Base-by-base conservation (phyloP, 169 alveolate genomes). In the Eimeria tenella region DNA sequence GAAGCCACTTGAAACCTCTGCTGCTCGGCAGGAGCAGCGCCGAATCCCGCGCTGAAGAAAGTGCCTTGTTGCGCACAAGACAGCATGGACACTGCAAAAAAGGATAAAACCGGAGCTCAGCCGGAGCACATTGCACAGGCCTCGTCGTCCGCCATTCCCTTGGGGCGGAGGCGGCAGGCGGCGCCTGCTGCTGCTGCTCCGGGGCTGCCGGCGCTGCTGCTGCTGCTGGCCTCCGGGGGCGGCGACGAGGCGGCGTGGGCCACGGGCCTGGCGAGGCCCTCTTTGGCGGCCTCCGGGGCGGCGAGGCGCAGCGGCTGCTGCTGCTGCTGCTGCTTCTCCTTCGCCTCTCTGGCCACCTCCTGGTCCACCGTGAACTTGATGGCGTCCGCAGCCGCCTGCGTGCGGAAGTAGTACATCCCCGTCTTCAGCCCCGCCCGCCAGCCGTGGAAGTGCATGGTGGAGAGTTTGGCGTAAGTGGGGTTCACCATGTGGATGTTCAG, bases 391-490 rank as follows among this genome's bases (percentile, higher is more conserved):
- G 99, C 99, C 53, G 99, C 99, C 96, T 98, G 98, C 6, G 99
- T 98, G 90, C 99, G 97, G 79, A 99, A 94, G 95, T 99, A 99
- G 95, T 99, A 99, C 95, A 98, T 97, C 50, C 99, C 99, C 13
- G 99, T 99, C 95, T 99, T 99, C 53, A 99, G 97, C 5, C 99
- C 99, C 70, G 97, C 96, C 91, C 98, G 97, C 99, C 99, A 99
- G 58, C 99, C 99, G 95, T 99, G 98, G 95, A 99, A 99, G 96
- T 99, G 99, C 99, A 99, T 98, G 50, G 99, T 98, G 63, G 99
- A 97, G 88, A 99, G 97, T 96, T 98, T 98, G 81, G 99, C 99
- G 95, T 96, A 98, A 21, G 98, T 98, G 31, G 99, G 99, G 90
- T 99, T 98, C 74, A 96, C 98, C 97, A 99, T 97, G 96, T 98